Base-by-base conservation (phyloP, 352 stramenopile genomes). In the Pythium monospermum region DNA sequence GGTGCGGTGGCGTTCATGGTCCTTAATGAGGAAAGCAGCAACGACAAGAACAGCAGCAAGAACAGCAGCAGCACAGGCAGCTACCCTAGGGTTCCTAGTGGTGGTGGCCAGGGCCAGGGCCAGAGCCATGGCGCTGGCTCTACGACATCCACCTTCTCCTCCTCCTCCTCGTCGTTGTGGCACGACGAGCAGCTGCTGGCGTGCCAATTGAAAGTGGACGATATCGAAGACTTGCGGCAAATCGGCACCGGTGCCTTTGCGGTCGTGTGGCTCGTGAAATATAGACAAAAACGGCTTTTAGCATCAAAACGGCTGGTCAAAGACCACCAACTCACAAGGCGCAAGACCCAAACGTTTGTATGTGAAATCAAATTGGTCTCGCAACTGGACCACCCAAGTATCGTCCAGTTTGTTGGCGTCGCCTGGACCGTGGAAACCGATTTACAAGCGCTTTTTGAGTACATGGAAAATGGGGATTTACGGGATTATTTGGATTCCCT, bases 291-390 rank as follows among this genome's bases (percentile, higher is more conserved):
- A 6, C 54, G 69, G 7, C 40, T 73, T 0, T 32, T 83, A 1
- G 72, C 75, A 1, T 83, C 68, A 6, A 87, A 87, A 49, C 66
- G 73, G 2, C 59, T 83, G 30, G 59, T 69, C 15, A 58, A 59
- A 5, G 72, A 78, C 42, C n/a, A n/a, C n/a, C 62, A 83, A 18
- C 45, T 70, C 6, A 83, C 68, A 10, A 60, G 59, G 4, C 52
- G 72, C n/a, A 57, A 62, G 12, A 80, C 61, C 0, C 57, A 72
- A 7, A 52, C 44, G 12, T 92, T 94, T 18, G 55, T 87, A 11
- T 59, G 57, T 5, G 83, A 94, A 52, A 85, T 91, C 61, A 87
- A 85, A 36, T 63, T 94, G 37, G 66, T 84, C 2, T 59, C 73
- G 0, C 51, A 57, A 23, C 62, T 92, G 3, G 61, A 84, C 15